Base-by-base conservation (phyloP, 768 basidiomycete genomes). In the Lactarius hatsudake region DNA sequence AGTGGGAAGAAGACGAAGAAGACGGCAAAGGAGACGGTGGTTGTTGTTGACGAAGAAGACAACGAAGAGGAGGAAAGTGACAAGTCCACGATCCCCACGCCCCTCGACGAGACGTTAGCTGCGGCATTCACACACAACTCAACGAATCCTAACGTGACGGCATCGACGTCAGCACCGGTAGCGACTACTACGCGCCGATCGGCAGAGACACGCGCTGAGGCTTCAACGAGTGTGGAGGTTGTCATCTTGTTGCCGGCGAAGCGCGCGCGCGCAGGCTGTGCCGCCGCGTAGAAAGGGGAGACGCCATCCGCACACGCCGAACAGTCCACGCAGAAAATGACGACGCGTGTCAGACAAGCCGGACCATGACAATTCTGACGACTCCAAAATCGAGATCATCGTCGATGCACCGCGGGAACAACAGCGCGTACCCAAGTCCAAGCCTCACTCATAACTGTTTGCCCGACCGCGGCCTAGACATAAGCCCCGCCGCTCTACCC, bases 41-140 rank as follows among this genome's bases (percentile, higher is more conserved):
- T 38, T 4, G 17, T 65, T 9, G 9, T 10, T 9, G 54, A 56
- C 1, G 53, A 45, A 7, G 55, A 13, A 17, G 45, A 58, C 15
- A 56, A 23, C n/a, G 32, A 15, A 23, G 36, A 18, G 5, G 32
- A 23, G 17, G 56, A 20, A 17, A 17, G 26, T 45, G n/a, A 26
- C n/a, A 28, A 20, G 26, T n/a, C 18, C 18, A 58, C 36, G 8
- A 28, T 18, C 1, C 38, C 62, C 4, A 58, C 12, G 7, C 26
- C 34, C 23, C 66, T 67, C 23, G 51, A 23, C 0, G 18, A 12
- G 30, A 61, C 66, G n/a, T 59, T 67, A 40, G 51, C 56, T 40
- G 26, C 28, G 36, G 66, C 57, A 20, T 67, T 67, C 26, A 51
- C 66, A 9, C 57, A 67, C 20, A 63, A 63, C 30, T 67, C 66